Conservation (phyloP, 441 rosid genomes). For the Pelargonium australe region DNA sequence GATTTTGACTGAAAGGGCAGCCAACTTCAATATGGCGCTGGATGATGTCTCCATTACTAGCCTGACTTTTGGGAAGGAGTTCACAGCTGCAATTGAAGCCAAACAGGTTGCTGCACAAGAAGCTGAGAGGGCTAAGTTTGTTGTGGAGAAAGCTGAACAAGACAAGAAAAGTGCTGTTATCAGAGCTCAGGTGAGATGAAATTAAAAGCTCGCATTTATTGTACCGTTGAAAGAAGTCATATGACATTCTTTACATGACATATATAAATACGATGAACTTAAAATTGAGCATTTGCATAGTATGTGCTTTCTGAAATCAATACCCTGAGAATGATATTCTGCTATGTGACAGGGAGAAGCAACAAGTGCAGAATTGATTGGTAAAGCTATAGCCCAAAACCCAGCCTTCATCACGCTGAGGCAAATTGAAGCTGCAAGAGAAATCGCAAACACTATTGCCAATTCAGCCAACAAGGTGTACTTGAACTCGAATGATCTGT, state of each 20-base stretch:
- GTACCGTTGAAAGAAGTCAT: no score
- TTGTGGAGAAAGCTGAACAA: constrained; percentile 85
- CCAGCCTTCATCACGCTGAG: constrained; percentile 83
- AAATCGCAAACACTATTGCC: constrained; percentile 78
- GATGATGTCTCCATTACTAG: constrained; percentile 88
- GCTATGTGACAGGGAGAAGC: constrained; percentile 65
- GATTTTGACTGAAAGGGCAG: constrained; percentile 73
- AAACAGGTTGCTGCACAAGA: constrained; percentile 95
- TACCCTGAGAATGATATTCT: neutral
- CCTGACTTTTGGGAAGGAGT: constrained; percentile 88
- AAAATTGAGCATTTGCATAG: neutral
- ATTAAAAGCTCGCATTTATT: neutral
- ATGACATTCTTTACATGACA: no score
- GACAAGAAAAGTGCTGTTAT: constrained; percentile 87
- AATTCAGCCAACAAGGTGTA: constrained; percentile 66
- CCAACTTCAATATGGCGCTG: constrained; percentile 56
- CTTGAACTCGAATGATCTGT: constrained; percentile 62
- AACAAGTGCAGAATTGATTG: constrained; percentile 86
- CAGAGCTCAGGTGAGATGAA: constrained; percentile 67
- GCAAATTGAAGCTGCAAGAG: constrained; percentile 87
- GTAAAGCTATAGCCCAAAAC: constrained; percentile 84
- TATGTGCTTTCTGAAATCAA: neutral
- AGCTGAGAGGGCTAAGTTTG: constrained; percentile 81
- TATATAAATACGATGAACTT: neutral
- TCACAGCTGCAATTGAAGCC: constrained; percentile 86